These are phyloP conservation scores for Kalanchoe fedtschenkoi DNA, from an alignment of 164 flowering plant species.

Conservation along the genomic window DNA sequence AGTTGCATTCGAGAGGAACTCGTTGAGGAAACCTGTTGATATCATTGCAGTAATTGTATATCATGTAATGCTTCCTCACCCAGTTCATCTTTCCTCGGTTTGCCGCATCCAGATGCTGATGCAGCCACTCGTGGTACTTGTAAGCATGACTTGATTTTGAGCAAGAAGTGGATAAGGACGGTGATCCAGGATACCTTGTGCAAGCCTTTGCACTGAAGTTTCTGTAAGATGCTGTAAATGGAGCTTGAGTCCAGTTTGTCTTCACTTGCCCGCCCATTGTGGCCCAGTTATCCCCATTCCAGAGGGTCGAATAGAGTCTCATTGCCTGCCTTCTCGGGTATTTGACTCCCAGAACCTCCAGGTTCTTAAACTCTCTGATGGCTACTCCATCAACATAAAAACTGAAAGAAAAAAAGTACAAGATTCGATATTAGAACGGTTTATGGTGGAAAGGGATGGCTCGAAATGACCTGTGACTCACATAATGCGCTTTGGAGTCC, in stretches of 20 bases:
- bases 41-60: slow-evolving; percentile 6
- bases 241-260: slow-evolving; percentile 8
- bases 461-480: background rate
- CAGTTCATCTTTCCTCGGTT: slow-evolving; percentile 1
- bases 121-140: background rate
- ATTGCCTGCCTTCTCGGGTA: slow-evolving; percentile 5
- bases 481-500: slow-evolving; percentile 5
- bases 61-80: slow-evolving; percentile 5
- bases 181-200: background rate
- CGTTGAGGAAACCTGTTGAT: slow-evolving; percentile 1
- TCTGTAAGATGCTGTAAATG: slow-evolving; percentile 6
- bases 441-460: background rate
- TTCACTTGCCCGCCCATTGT: slow-evolving; percentile 5
- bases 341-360: background rate
- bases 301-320: slow-evolving; percentile 4
- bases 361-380: slow-evolving; percentile 7
- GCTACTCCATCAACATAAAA: background rate
- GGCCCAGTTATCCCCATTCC: slow-evolving; percentile 1
- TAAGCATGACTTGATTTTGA: background rate
- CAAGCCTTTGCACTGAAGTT: slow-evolving; percentile 3
- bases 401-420: background rate
- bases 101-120: background rate
- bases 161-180: background rate
- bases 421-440: background rate
- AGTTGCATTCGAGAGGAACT: slow-evolving; percentile 7